phyloP scores from a whole-genome alignment of 345 rosid species.

The Firmiana major region DNA sequence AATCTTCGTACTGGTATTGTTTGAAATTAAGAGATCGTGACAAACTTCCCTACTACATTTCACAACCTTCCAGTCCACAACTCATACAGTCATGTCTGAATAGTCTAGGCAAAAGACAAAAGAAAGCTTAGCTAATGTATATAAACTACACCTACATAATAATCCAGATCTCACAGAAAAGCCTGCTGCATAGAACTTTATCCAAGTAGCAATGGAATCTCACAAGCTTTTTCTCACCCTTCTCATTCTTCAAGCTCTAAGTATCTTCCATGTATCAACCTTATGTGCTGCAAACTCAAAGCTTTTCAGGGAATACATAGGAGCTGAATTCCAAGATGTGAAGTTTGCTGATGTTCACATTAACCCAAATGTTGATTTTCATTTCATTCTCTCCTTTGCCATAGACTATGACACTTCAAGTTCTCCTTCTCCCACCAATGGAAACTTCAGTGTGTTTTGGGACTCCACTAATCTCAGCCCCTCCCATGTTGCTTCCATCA shows the following conservation, averaged over 20 bases:
- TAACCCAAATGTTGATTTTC: conserved; percentile 32
- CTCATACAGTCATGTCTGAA: neutral
- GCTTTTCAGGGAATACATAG: conserved; percentile 40
- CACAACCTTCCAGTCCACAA: neutral
- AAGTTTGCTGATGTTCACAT: conserved; percentile 34
- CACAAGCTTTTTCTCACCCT: conserved; percentile 11
- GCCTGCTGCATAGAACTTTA: neutral
- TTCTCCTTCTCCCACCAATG: conserved; percentile 35
- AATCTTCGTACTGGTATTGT: neutral
- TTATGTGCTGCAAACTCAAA: conserved; percentile 20
- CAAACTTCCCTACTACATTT: neutral
- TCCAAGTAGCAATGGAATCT: conserved; percentile 9
- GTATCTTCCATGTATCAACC: neutral
- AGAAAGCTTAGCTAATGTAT: too few relatives aligned
- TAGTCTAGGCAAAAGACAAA: neutral
- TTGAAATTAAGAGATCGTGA: neutral
- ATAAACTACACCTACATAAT: too few relatives aligned
- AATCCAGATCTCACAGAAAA: neutral
- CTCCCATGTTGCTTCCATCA: conserved; percentile 32
- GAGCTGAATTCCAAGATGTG: conserved; percentile 32
- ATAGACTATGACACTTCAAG: conserved; percentile 29
- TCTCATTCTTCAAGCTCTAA: conserved; percentile 6
- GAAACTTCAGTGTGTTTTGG: conserved; percentile 39
- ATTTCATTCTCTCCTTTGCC: conserved; percentile 42
- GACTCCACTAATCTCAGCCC: conserved; percentile 30